These are phyloP conservation scores for Paecilomyces sp. DNA, from an alignment of 2,329 filamentous ascomycete species.

Conservation along the genomic window DNA sequence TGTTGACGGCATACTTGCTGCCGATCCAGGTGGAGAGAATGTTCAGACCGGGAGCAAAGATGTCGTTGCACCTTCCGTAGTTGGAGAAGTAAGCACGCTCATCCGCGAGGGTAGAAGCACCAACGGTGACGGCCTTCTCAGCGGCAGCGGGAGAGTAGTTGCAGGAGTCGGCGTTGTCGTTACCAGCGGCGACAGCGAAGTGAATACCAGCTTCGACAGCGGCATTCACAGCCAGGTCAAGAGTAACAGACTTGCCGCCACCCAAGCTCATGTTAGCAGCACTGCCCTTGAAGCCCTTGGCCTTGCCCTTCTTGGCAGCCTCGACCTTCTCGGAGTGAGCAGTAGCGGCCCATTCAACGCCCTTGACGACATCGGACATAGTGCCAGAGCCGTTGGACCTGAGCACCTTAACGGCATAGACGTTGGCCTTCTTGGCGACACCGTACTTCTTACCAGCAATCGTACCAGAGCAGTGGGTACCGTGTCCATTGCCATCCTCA, in stretches of 20 bases:
- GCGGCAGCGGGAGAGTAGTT: conserved; percentile 97
- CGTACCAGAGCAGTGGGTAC: conserved; percentile 98
- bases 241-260: conserved; percentile 88
- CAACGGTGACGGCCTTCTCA: conserved; percentile 86
- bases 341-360: conserved; percentile 88
- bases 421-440: conserved; percentile 96
- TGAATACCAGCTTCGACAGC: conserved; percentile 87
- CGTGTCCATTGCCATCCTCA: conserved; percentile 93
- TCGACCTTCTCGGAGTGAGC: conserved; percentile 69
- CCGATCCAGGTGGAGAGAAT: conserved; percentile 98
- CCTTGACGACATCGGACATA: conserved; percentile 98
- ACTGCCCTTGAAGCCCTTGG: conserved; percentile 97
- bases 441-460: conserved; percentile 98
- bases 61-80: conserved; percentile 98
- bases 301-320: conserved; percentile 76
- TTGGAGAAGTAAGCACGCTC: conserved; percentile 99
- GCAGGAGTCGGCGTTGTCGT: conserved; percentile 98
- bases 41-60: conserved; percentile 95
- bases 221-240: conserved; percentile 89
- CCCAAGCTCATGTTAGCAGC: conserved; percentile 99
- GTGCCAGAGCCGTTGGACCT: conserved; percentile 94
- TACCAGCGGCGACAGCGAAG: conserved; percentile 96
- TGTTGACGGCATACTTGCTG: conserved; percentile 92
- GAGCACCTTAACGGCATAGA: conserved; percentile 98
- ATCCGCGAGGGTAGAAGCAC: conserved; percentile 86